Percentiles rank a stretch among this genome's conserved stretches.
These are phyloP conservation scores for Mesostigma viride DNA, from an alignment of 139 green algal genomes.

Conservation along the genomic window DNA sequence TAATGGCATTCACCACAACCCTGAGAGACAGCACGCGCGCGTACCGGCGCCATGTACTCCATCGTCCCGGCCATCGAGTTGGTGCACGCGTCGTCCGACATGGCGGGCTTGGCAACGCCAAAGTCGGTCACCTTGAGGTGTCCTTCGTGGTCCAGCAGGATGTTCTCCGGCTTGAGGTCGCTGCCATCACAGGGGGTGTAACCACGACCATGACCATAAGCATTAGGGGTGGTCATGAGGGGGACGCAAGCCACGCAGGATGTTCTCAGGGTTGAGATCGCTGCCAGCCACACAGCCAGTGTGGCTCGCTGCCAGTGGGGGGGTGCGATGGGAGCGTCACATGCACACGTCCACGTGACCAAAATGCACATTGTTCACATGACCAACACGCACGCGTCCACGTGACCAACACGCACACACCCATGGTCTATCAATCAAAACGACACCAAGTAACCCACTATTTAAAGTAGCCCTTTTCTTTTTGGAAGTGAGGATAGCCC, in stretches of 20 bases:
- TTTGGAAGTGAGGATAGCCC: no score
- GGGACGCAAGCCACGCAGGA: not conserved
- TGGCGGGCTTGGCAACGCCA: constrained; percentile 60
- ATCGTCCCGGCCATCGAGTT: constrained; percentile 92
- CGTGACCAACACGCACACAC: no score
- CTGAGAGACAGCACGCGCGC: no score
- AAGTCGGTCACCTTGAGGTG: constrained; percentile 83
- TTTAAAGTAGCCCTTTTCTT: no score
- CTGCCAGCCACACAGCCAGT: not conserved
- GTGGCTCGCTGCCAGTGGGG: not conserved
- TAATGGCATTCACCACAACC: no score
- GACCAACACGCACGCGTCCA: no score
- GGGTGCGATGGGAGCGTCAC: no score
- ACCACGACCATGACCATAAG: not conserved
- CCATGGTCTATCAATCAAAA: no score
- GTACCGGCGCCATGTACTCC: no score
- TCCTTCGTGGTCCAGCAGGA: constrained; percentile 79
- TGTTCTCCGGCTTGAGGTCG: constrained; percentile 81
- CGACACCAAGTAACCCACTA: no score
- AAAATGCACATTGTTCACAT: no score
- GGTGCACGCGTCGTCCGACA: constrained; percentile 54
- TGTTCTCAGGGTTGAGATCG: not conserved
- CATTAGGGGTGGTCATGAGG: not conserved
- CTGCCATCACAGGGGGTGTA: constrained; percentile 1
- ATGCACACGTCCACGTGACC: no score